Base-by-base conservation (phyloP, 75 land plant genomes). In the Isoetes taiwanensis region DNA sequence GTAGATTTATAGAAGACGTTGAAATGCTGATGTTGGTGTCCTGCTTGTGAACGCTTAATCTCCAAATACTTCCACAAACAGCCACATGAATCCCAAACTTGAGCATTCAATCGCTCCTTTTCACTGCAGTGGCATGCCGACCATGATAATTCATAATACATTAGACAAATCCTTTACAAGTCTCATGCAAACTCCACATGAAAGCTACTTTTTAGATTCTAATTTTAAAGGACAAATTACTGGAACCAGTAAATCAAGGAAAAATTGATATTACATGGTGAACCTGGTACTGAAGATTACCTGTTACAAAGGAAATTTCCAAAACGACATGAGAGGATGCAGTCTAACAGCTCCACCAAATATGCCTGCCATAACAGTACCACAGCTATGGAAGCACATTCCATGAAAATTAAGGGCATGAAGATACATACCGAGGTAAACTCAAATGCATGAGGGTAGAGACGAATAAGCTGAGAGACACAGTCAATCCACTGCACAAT, bases 291-390 rank as follows among this genome's bases (percentile, higher is more conserved):
- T n/a, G n/a, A n/a, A 37, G 39, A 55, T 9, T 65, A 93, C 98
- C 98, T 83, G 67, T 93, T 93, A 66, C 90, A 93, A 14, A 93
- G 76, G 61, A 93, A 93, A 62, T 84, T 93, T 20, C 98, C 98
- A 64, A 93, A 93, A 17, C 98, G 89, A 43, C 83, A 87, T 12
- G 98, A 93, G 12, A 93, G 75, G 43, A 87, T 61, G 52, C 83
- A 75, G 41, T 93, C 98, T 70, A 93, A 14, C 32, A 93, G 64
- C 52, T 93, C 98, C 62, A 93, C 95, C 46, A 93, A 63, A 52
- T 76, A 93, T 32, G 69, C 77, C 98, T 93, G 67, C 23, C 59
- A 17, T 24, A 63, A 28, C 16, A 48, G 56, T 41, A 58, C 30
- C 40, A 59, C 20, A 58, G 27, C 14, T 25, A 3, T 2, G 14